Percentiles rank a stretch among this genome's conserved stretches.
Evolutionary conservation across 1,284 basidiomycete species (phyloP).

Genomic region (Marasmius sp.): DNA sequence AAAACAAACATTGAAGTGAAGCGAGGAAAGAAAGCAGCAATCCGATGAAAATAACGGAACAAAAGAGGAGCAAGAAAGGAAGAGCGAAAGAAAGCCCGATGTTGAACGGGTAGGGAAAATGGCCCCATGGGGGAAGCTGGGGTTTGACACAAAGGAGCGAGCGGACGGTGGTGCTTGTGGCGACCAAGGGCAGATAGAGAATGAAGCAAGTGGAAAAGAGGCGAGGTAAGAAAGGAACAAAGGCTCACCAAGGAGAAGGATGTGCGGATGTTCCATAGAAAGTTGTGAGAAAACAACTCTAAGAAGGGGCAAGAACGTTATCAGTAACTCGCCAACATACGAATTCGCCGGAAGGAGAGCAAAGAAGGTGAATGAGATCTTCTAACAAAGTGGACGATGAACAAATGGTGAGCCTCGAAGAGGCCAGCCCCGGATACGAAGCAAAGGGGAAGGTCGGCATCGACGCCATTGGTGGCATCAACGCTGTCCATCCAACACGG

Average conservation of each 20-base stretch:
- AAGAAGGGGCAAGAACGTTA: constrained; percentile 5
- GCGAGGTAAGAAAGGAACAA: not conserved
- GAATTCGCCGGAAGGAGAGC: no score
- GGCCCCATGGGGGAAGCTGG: not conserved
- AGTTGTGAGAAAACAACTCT: constrained; percentile 92
- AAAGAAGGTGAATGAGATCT: no score
- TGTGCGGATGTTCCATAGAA: constrained; percentile 92
- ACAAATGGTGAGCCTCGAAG: no score
- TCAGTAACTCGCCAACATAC: not conserved
- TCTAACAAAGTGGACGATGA: no score
- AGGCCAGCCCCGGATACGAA: no score
- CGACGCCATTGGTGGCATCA: no score
- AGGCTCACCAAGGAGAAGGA: constrained; percentile 71
- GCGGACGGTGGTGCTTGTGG: not conserved
- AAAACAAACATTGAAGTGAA: not conserved
- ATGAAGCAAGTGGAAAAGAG: not conserved
- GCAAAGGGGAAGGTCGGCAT: no score
- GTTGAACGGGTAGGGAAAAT: not conserved
- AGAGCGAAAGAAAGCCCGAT: not conserved
- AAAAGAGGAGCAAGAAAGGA: not conserved
- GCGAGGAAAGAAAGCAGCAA: not conserved
- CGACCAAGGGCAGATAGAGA: not conserved
- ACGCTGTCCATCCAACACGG: no score
- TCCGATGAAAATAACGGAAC: not conserved
- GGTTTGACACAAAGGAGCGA: not conserved